These are phyloP conservation scores for Collybia mongolica DNA, from an alignment of 768 basidiomycete species.

Conservation along the genomic window DNA sequence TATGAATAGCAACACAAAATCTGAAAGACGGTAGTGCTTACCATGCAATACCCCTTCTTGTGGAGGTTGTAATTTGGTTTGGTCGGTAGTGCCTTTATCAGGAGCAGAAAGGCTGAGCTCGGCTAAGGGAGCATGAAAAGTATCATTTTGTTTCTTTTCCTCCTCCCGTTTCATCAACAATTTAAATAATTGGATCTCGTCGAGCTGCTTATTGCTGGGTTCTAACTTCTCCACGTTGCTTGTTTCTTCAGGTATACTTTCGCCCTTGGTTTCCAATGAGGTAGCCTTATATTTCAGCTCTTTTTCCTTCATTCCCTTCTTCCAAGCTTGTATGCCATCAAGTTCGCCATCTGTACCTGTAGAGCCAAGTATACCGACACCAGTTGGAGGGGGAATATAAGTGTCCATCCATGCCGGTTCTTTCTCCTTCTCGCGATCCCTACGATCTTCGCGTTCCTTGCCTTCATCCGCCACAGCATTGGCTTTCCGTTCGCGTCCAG, in stretches of 20 bases:
- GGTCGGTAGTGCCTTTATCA: not conserved
- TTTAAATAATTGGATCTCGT: slow-evolving; percentile 85
- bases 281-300: slow-evolving; percentile 53
- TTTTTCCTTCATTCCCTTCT: slow-evolving; percentile 79
- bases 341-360: slow-evolving; percentile 62
- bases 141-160: slow-evolving; percentile 34
- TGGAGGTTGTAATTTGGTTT: not conserved
- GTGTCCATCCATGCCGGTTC: slow-evolving; percentile 95
- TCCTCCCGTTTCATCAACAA: slow-evolving; percentile 82
- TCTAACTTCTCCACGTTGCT: slow-evolving; percentile 14
- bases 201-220: slow-evolving; percentile 44
- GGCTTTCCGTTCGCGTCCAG: slow-evolving; percentile 57
- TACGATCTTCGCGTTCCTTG: slow-evolving; percentile 35
- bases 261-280: slow-evolving; percentile 1
- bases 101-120: too few relatives aligned
- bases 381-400: slow-evolving; percentile 63
- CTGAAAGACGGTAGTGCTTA: too few relatives aligned
- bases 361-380: slow-evolving; percentile 63
- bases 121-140: slow-evolving; percentile 3
- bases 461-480: slow-evolving; percentile 35
- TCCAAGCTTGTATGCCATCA: slow-evolving; percentile 86
- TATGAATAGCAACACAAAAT: too few relatives aligned
- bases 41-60: not conserved
- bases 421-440: slow-evolving; percentile 71
- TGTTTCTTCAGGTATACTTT: slow-evolving; percentile 9